Percentiles rank a stretch among this genome's conserved stretches.
phyloP scores from a whole-genome alignment of 1,284 basidiomycete species.

The Apiotrichum sp. region DNA sequence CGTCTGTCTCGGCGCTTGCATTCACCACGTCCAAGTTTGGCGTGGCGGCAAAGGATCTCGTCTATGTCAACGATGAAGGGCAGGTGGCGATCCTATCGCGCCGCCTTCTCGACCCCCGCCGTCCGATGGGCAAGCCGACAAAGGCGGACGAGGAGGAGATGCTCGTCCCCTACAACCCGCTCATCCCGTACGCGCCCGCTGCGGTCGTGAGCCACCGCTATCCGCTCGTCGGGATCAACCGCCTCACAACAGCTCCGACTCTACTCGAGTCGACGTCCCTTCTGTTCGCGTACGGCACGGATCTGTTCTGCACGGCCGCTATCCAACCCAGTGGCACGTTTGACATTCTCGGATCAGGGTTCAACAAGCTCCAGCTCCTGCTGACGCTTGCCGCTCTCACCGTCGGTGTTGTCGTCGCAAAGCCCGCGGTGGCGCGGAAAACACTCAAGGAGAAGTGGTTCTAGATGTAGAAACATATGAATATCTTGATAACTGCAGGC shows the following conservation, averaged over 20 bases:
- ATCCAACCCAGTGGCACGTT: slow-evolving; percentile 84
- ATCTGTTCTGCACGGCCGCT: slow-evolving; percentile 71
- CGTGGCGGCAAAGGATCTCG: slow-evolving; percentile 76
- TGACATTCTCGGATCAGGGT: slow-evolving; percentile 82
- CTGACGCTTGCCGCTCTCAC: slow-evolving; percentile 69
- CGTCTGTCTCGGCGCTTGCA: slow-evolving; percentile 61
- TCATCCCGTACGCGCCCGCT: slow-evolving; percentile 66
- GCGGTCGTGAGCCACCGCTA: slow-evolving; percentile 52
- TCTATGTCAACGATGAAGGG: slow-evolving; percentile 69
- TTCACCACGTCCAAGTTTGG: slow-evolving; percentile 81
- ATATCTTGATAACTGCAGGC: too few relatives aligned
- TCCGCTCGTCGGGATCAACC: slow-evolving; percentile 61
- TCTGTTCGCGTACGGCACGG: slow-evolving; percentile 79
- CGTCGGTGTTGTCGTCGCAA: slow-evolving; percentile 66
- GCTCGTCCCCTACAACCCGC: slow-evolving; percentile 75
- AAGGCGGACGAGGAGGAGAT: slow-evolving; percentile 76
- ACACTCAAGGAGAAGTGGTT: slow-evolving; percentile 43
- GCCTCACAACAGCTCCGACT: slow-evolving; percentile 69
- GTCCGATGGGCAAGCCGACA: slow-evolving; percentile 72
- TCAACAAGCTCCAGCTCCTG: slow-evolving; percentile 89
- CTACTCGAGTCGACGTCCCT: slow-evolving; percentile 86
- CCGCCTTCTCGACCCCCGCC: slow-evolving; percentile 71
- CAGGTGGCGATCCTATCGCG: slow-evolving; percentile 72
- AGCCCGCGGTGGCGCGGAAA: slow-evolving; percentile 46
- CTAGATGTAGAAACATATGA: slow-evolving; percentile 9